Base-by-base conservation (phyloP, 2,329 filamentous ascomycete genomes). In the Curvularia sp. region DNA sequence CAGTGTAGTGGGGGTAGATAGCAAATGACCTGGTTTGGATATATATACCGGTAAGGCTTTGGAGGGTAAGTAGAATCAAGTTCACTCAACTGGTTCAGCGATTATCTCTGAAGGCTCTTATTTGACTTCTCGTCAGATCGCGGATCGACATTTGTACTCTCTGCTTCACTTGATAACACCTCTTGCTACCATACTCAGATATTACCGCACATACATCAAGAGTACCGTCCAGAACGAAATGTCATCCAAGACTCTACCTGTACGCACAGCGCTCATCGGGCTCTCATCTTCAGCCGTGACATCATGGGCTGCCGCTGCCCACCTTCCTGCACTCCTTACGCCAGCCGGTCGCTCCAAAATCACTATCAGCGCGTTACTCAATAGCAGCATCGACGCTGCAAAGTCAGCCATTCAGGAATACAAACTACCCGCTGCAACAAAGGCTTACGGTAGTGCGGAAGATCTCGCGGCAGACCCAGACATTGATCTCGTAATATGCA, bases 311-410 rank as follows among this genome's bases (percentile, higher is more conserved):
- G 77, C 77, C 18, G 63, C 67, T 23, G 84, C 82, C 3, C 86
- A 89, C 65, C 80, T 89, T 0, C 85, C 87, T 0, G 87, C 86
- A 68, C 82, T 89, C 2, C 83, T 83, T 0, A 70, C 68, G 6
- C 63, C 70, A 0, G 39, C 42, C 3, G 70, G 70, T 1, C 57
- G 59, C 5, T 50, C 69, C 1, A 72, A 77, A 5, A 82, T 81
- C 61, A 63, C 78, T 19, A 78, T 84, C 53, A 75, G 76, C 19
- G 82, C 81, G 7, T 71, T 84, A 0, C 76, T 78, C 52, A 84
- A 84, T 65, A 79, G 77, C 7, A 78, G 70, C 25, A 67, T 77
- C 10, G 70, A 77, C 8, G 77, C 78, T 1, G 80, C 81, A 0
- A 49, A 74, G 49, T 66, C 65, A 7, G 79, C 82, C 1, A 80